Evolutionary conservation across 2,329 filamentous ascomycete genomes (phyloP).

Genomic region (Calonectria fujianensis): DNA sequence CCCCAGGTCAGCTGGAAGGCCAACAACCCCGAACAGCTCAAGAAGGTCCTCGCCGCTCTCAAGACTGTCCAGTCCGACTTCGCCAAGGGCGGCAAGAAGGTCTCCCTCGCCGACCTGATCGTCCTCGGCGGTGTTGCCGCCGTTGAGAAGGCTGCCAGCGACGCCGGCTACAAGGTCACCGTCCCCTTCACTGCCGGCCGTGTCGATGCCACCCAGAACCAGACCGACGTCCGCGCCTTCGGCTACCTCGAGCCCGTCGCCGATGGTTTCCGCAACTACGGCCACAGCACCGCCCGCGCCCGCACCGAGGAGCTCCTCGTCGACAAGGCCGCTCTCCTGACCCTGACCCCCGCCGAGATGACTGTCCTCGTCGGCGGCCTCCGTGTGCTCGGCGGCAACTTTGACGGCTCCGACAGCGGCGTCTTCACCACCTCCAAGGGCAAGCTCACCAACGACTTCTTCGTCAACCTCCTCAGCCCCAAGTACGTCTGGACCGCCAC

Average conservation of each 20-base stretch:
- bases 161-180: slow-evolving; percentile 65
- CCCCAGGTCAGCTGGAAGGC: slow-evolving; percentile 83
- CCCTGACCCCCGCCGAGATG: slow-evolving; percentile 81
- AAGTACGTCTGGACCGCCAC: slow-evolving; percentile 75
- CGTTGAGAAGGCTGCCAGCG: slow-evolving; percentile 80
- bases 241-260: slow-evolving; percentile 79
- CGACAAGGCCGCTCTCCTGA: slow-evolving; percentile 83
- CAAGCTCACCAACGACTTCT: slow-evolving; percentile 86
- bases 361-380: slow-evolving; percentile 83
- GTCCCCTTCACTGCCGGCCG: slow-evolving; percentile 86
- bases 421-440: slow-evolving; percentile 82
- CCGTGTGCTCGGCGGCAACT: slow-evolving; percentile 82
- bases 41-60: slow-evolving; percentile 76
- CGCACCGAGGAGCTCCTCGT: slow-evolving; percentile 82
- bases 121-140: slow-evolving; percentile 83
- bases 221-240: slow-evolving; percentile 81
- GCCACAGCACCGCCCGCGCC: slow-evolving; percentile 75
- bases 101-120: slow-evolving; percentile 87
- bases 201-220: slow-evolving; percentile 81
- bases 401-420: slow-evolving; percentile 79
- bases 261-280: slow-evolving; percentile 90
- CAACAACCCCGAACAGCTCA: slow-evolving; percentile 82
- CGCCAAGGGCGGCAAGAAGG: slow-evolving; percentile 82
- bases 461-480: slow-evolving; percentile 83
- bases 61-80: slow-evolving; percentile 81